Percentiles rank a stretch among this genome's conserved stretches.
phyloP scores from a whole-genome alignment of 306 rosid species.

The Albizia julibrissin region DNA sequence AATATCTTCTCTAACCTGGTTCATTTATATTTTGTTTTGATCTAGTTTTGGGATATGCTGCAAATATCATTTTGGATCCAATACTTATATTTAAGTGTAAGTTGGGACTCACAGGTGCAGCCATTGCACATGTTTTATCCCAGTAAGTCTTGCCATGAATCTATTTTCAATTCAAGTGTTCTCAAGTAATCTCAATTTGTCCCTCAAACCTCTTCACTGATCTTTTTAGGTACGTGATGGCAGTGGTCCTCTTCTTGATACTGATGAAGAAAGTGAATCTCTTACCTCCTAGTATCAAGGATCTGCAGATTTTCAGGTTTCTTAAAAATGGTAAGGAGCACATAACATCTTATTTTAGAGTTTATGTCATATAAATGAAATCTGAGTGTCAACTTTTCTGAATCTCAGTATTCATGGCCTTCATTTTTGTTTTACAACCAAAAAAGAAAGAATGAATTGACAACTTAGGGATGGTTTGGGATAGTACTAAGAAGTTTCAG shows the following conservation, averaged over 20 bases:
- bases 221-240: slow-evolving; percentile 74
- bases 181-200: not conserved
- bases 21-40: slow-evolving; percentile 2
- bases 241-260: slow-evolving; percentile 54
- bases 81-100: slow-evolving; percentile 62
- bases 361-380: not conserved
- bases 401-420: not conserved
- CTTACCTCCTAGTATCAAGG: slow-evolving; percentile 69
- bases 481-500: too few species aligned
- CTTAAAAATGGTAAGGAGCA: slow-evolving; percentile 65
- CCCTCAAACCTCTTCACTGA: not conserved
- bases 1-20: not conserved
- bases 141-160: slow-evolving; percentile 59
- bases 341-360: not conserved
- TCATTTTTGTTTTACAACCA: not conserved
- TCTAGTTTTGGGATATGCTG: slow-evolving; percentile 64
- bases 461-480: too few species aligned
- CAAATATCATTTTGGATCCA: slow-evolving; percentile 74
- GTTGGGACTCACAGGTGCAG: slow-evolving; percentile 86
- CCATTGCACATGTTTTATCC: slow-evolving; percentile 85
- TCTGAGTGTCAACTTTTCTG: not conserved
- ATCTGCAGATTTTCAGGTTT: slow-evolving; percentile 73
- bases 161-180: not conserved
- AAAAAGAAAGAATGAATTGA: not conserved
- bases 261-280: slow-evolving; percentile 70